Conservation (phyloP, 2,329 filamentous ascomycete species). For the Aspergillus uvarum region DNA sequence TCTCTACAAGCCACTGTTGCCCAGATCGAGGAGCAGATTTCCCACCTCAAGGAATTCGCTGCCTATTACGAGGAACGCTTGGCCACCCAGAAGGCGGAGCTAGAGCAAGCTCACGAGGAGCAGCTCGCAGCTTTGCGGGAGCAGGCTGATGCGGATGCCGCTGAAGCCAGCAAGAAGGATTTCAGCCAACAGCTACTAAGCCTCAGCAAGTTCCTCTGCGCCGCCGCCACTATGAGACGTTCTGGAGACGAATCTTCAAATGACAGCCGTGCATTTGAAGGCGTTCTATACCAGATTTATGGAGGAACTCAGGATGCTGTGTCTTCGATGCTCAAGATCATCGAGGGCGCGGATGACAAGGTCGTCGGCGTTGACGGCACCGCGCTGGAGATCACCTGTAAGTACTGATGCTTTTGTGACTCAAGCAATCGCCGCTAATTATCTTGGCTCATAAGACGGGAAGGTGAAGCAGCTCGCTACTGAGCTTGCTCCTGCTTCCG, state of each 20-base stretch:
- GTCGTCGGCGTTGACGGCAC: constrained; percentile 58
- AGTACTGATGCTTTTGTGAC: constrained; percentile 28
- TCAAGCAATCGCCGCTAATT: constrained; percentile 5
- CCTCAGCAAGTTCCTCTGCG: constrained; percentile 62
- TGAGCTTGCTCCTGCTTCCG: constrained; percentile 38
- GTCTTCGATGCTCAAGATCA: constrained; percentile 58
- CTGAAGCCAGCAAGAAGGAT: constrained; percentile 47
- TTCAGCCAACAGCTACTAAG: constrained; percentile 57
- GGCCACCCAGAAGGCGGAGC: constrained; percentile 55
- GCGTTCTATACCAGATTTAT: constrained; percentile 62
- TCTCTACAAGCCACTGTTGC: constrained; percentile 56
- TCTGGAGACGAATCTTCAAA: constrained; percentile 57
- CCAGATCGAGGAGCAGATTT: constrained; percentile 61
- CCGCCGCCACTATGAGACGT: constrained; percentile 61
- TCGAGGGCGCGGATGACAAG: constrained; percentile 59
- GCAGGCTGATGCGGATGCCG: constrained; percentile 51
- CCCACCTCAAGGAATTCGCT: constrained; percentile 61
- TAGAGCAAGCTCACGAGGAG: constrained; percentile 56
- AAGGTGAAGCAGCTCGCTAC: constrained; percentile 53
- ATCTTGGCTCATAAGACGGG: constrained; percentile 41
- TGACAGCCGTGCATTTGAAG: constrained; percentile 63
- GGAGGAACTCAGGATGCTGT: constrained; percentile 62
- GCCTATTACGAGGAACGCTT: constrained; percentile 58
- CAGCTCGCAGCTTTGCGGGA: constrained; percentile 56
- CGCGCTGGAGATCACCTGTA: constrained; percentile 57